Percentiles rank a stretch among this genome's conserved stretches.
Evolutionary conservation across 257 asterid species (phyloP).

Genomic region (Petunia secreta): DNA sequence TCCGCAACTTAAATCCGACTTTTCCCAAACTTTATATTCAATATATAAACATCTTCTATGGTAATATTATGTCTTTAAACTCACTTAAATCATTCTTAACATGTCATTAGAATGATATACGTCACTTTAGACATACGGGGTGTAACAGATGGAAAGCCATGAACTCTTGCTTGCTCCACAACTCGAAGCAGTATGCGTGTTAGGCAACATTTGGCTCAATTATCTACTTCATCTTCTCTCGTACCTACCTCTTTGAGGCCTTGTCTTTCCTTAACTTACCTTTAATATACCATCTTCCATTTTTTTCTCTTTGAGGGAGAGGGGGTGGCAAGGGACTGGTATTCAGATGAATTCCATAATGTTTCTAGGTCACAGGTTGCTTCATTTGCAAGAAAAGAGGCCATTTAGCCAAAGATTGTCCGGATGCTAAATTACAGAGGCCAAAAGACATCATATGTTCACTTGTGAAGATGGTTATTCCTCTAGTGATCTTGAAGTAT

Average conservation of each 20-base stretch:
- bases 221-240: neutral
- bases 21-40: too few relatives aligned
- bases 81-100: too few relatives aligned
- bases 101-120: too few relatives aligned
- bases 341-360: neutral
- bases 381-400: constrained; percentile 19
- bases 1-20: too few relatives aligned
- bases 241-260: neutral
- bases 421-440: neutral
- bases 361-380: constrained; percentile 11
- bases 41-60: too few relatives aligned
- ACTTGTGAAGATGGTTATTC: constrained; percentile 11
- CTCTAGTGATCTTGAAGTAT: constrained; percentile 13
- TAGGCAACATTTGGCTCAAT: neutral
- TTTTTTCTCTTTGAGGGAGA: neutral
- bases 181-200: neutral
- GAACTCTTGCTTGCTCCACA: neutral
- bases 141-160: constrained; percentile 5
- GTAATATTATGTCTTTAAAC: too few relatives aligned
- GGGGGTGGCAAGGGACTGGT: constrained; percentile 4
- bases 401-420: constrained; percentile 17
- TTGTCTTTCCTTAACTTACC: neutral
- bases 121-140: too few relatives aligned
- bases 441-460: constrained; percentile 10
- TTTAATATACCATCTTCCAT: constrained; percentile 6